Conservation (phyloP, 2,329 filamentous ascomycete genomes). For the Capronia americana region DNA sequence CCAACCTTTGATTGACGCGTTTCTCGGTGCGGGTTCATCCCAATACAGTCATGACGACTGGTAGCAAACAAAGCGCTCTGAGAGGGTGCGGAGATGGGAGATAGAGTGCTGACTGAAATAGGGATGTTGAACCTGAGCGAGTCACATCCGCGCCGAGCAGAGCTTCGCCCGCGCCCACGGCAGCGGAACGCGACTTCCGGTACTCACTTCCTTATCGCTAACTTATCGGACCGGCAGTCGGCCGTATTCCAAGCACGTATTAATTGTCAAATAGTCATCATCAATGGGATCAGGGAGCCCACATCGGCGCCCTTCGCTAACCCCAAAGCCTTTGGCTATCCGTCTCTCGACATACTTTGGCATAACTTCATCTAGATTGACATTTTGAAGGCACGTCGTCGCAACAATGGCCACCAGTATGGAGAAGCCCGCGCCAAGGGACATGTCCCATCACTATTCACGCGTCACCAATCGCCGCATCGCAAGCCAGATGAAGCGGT, state of each 20-base stretch:
- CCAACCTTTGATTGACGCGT: not conserved
- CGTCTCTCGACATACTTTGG: not conserved
- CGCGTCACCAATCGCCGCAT: conserved; percentile 68
- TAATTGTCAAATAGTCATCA: conserved; percentile 23
- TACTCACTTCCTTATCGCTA: conserved; percentile 13
- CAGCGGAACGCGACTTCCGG: conserved; percentile 13
- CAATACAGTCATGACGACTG: not conserved
- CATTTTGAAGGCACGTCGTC: not conserved
- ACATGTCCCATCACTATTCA: conserved; percentile 82
- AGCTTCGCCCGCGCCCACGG: conserved; percentile 9
- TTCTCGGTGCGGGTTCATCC: conserved; percentile 1
- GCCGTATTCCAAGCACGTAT: not conserved
- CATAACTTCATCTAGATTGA: conserved; percentile 1
- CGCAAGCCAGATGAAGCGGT: conserved; percentile 74
- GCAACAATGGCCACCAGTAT: conserved; percentile 39
- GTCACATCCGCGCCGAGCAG: not conserved
- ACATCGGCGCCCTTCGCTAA: conserved; percentile 1
- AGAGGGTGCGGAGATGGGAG: not conserved
- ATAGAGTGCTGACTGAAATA: not conserved
- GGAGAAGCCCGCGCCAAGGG: conserved; percentile 62
- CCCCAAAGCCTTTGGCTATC: not conserved
- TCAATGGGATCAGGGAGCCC: not conserved
- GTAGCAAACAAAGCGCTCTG: not conserved
- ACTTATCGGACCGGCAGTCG: conserved; percentile 22
- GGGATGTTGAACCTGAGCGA: not conserved